Base-by-base conservation (phyloP, 208 protist genomes). In the Trypanosoma brucei region DNA sequence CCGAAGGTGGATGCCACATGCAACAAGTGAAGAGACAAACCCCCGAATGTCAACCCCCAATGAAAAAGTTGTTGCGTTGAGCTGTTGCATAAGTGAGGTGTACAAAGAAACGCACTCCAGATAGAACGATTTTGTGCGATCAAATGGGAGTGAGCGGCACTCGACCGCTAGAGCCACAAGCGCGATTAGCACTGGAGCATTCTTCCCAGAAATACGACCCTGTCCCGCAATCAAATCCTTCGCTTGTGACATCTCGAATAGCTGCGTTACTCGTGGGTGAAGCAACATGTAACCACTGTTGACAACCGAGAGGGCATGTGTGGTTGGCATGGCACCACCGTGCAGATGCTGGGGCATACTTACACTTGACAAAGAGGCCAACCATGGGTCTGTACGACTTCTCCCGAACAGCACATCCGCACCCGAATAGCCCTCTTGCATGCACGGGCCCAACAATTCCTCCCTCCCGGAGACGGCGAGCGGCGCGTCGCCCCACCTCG, bases 1-100 rank as follows among this genome's bases (percentile, higher is more conserved):
- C n/a, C 79, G 74, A 54, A 94, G 70, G 63, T 86, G 76, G 51
- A 94, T 62, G 42, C 82, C 82, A 55, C 88, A 94, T 46, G 78
- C 83, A 37, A 89, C 79, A 5, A 94, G 73, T 1, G 84, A 72
- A 9, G 88, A 81, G 8, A 84, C 76, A 61, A 94, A 86, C 48
- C 79, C 82, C 57, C 86, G 75, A 51, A 86, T 69, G 55, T 79
- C 83, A 48, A 94, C 71, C 11, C 73, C 77, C 22, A 62, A 50
- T 31, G 64, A 46, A 56, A 90, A 86, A 48, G 44, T 59, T 30
- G 86, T 56, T n/a, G 30, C 65, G 11, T 34, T 52, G 7, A 71
- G 44, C 22, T 45, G 58, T 44, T 37, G 57, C 66, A 71, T 71
- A 37, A 71, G 13, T n/a, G 36, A 39, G 1, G 66, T 65, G 38